phyloP scores from a whole-genome alignment of 2,329 filamentous ascomycete species.

The Cladosporium colombiae region DNA sequence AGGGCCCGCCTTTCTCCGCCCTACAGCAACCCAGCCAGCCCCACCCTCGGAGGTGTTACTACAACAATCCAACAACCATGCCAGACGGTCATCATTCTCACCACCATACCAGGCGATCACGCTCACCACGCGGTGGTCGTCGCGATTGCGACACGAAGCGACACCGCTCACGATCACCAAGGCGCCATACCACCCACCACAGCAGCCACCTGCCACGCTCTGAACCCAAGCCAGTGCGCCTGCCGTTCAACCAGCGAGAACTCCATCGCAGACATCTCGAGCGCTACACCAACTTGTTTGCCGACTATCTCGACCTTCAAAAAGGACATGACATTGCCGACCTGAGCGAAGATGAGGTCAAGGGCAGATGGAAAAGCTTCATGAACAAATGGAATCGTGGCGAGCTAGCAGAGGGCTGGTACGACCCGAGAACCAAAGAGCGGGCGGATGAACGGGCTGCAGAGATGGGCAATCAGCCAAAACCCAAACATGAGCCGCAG shows the following conservation, averaged over 20 bases:
- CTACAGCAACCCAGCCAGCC: neutral
- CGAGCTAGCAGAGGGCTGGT: conserved; percentile 89
- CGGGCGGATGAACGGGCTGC: conserved; percentile 44
- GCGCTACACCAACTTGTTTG: conserved; percentile 70
- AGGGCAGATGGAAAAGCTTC: conserved; percentile 92
- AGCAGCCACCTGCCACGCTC: conserved; percentile 21
- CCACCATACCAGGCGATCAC: conserved; percentile 27
- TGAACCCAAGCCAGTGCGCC: conserved; percentile 17
- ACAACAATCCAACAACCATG: conserved; percentile 7
- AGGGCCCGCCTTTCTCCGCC: neutral
- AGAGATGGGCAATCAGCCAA: neutral
- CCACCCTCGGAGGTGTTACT: conserved; percentile 1
- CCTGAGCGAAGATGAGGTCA: conserved; percentile 72
- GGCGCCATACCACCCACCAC: conserved; percentile 21
- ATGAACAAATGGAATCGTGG: conserved; percentile 86
- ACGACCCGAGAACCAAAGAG: conserved; percentile 73
- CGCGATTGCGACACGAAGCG: conserved; percentile 25
- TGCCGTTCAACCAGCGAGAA: conserved; percentile 42
- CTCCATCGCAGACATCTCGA: conserved; percentile 70
- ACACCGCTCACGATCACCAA: conserved; percentile 32
- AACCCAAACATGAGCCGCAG: neutral
- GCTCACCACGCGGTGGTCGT: conserved; percentile 24
- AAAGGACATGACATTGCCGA: conserved; percentile 71
- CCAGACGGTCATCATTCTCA: neutral
- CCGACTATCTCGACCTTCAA: conserved; percentile 83